Evolutionary conservation across 768 basidiomycete genomes (phyloP), one percentile per base, ranked within the genome.

Genomic region (Boletus vermiculosoides): DNA sequence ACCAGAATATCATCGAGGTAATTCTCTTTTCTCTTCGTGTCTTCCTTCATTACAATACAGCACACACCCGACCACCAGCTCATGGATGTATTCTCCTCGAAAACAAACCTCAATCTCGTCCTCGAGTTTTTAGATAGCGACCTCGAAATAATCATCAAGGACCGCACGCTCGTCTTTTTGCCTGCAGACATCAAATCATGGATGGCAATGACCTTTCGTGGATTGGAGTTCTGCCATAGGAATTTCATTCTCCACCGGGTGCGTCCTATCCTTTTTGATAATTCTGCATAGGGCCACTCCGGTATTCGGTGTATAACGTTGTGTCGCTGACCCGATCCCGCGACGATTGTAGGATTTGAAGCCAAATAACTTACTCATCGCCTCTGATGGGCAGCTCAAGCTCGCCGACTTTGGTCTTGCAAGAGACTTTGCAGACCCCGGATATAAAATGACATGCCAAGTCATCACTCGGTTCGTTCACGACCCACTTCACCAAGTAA

Each of bases 351-450:
- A 98, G 96, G 97, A 99, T 79, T 74, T 99, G 60, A 99, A 99
- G 72, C 97, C 97, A 8, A 99, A 99, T 77, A 99, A 99, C 74
- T 81, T 99, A 76, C 86, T 99, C 66, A 90, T 99, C 58, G 84
- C 94, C 0, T 83, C 90, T 0, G 84, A 92, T 50, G 97, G 97
- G 0, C 86, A 91, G 51, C 86, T 98, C 62, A 99, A 99, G 75
- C 83, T 99, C 46, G 97, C 97, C 13, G 97, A 99, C 83, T 99
- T 99, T 71, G 97, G 97, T 81, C 83, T 99, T 9, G 97, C 97
- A 25, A 78, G 97, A 55, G 97, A 99, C 76, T 96, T 90, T 71
- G 92, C 90, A 16, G 97, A 98, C 65, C 94, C 95, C 25, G 90
- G 88, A 4, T 88, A 88, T 67, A 94, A 93, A 73, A 98, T 99